Base-by-base conservation (phyloP, 2,329 filamentous ascomycete species). In the Westerdykella sp. region DNA sequence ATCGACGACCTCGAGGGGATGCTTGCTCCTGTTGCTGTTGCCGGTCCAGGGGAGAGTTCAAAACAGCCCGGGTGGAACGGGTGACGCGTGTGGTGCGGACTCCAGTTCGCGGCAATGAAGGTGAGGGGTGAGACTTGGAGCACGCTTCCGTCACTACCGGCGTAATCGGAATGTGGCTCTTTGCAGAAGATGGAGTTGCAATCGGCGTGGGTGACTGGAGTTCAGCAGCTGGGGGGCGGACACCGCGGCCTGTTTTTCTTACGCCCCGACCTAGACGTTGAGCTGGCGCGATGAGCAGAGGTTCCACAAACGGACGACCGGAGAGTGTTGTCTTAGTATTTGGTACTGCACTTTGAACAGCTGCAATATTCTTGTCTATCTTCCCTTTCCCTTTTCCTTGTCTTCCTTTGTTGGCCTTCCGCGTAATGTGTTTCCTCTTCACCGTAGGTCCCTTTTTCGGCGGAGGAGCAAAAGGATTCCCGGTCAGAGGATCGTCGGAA, bases 241-340 rank as follows among this genome's bases (percentile, higher is more conserved):
- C 25, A 5, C 25, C 25, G 11, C 25, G 25, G 7, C 25, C 9
- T 9, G 25, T 3, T 28, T 12, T 28, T 34, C 21, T 32, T 10
- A 18, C 5, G 32, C 10, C 34, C 7, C 2, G 18, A 32, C 16
- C 16, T 23, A 16, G 28, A 10, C 15, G 37, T 39, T 35, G 43
- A 10, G 45, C 42, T 14, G 45, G 39, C 25, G 45, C 45, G 14
- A 50, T 37, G 37, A 40, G 11, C 3, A 50, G 18, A 2, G 48
- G 48, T 37, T 46, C 43, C 1, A 46, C 40, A 23, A 40, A 39
- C 15, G 41, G 41, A 12, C 39, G 35, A 13, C 43, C 39, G 4
- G 40, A 40, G 15, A 46, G 10, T 7, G 40, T 46, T 13, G 28
- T 43, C 32, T 41, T 31, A 10, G 5, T 30, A 6, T 11, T 21